Percentiles rank a stretch among this genome's conserved stretches.
Conservation (phyloP, 352 stramenopile genomes). For the Blastocystis sp. region DNA sequence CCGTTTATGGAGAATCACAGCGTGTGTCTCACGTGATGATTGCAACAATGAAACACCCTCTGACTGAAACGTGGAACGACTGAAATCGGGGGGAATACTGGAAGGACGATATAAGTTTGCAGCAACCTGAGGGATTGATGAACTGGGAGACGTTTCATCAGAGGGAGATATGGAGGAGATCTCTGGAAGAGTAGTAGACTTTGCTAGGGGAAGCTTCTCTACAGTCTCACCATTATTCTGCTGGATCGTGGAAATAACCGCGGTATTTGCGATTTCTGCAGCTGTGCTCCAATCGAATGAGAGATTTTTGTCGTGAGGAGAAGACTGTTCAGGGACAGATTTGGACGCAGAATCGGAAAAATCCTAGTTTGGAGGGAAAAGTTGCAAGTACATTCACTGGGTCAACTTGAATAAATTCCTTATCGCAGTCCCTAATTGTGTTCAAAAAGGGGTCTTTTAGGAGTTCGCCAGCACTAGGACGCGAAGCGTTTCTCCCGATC, state of each 20-base stretch:
- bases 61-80: background rate
- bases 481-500: background rate
- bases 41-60: background rate
- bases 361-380: background rate
- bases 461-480: conserved; percentile 8
- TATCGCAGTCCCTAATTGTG: background rate
- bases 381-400: background rate
- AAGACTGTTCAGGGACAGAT: too few species aligned
- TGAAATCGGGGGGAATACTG: background rate
- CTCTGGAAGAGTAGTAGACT: background rate
- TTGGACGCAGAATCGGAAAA: too few species aligned
- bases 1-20: background rate
- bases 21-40: background rate
- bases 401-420: conserved; percentile 44
- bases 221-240: background rate
- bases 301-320: background rate
- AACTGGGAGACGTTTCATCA: background rate
- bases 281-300: background rate
- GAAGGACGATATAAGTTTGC: background rate
- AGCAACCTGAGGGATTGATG: background rate
- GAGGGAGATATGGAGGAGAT: background rate
- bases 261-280: background rate
- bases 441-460: conserved; percentile 36
- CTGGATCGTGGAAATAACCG: background rate
- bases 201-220: background rate